Percentiles rank a stretch among this genome's conserved stretches.
Evolutionary conservation across 2,329 filamentous ascomycete genomes (phyloP).

Genomic region (Scytalidium lignicola): DNA sequence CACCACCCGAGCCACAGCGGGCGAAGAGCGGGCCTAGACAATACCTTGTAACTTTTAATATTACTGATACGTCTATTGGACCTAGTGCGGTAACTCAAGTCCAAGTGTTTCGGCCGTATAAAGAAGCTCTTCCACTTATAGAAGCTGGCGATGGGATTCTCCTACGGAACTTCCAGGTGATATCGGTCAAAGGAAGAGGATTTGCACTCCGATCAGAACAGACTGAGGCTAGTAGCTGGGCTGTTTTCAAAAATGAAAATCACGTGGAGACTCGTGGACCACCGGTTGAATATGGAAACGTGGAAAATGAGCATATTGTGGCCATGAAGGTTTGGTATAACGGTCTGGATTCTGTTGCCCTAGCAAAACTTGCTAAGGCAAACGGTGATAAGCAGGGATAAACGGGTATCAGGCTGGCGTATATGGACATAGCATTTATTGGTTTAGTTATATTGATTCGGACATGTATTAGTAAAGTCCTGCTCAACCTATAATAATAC

Average conservation of each 20-base stretch:
- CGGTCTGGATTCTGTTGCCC: conserved; percentile 40
- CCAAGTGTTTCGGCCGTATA: conserved; percentile 54
- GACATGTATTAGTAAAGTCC: neutral
- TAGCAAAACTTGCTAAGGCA: conserved; percentile 44
- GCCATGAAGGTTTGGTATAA: conserved; percentile 42
- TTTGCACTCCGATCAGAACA: conserved; percentile 46
- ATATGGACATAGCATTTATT: neutral
- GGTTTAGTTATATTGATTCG: neutral
- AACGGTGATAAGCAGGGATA: conserved; percentile 26
- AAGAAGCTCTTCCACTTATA: conserved; percentile 49
- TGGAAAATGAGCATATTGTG: conserved; percentile 44
- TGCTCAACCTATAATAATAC: neutral
- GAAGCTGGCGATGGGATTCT: conserved; percentile 53
- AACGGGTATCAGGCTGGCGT: neutral
- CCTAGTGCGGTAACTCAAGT: conserved; percentile 47
- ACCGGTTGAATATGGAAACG: conserved; percentile 49
- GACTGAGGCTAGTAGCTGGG: conserved; percentile 56
- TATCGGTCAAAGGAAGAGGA: conserved; percentile 47
- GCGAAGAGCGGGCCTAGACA: conserved; percentile 52
- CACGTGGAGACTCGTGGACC: conserved; percentile 52
- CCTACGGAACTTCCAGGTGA: conserved; percentile 50
- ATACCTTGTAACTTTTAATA: conserved; percentile 52
- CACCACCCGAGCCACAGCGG: conserved; percentile 45
- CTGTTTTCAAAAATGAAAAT: conserved; percentile 47
- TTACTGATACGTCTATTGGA: conserved; percentile 51